Conservation (phyloP, 148 eudicot genomes). For the Nyssa sinensis region DNA sequence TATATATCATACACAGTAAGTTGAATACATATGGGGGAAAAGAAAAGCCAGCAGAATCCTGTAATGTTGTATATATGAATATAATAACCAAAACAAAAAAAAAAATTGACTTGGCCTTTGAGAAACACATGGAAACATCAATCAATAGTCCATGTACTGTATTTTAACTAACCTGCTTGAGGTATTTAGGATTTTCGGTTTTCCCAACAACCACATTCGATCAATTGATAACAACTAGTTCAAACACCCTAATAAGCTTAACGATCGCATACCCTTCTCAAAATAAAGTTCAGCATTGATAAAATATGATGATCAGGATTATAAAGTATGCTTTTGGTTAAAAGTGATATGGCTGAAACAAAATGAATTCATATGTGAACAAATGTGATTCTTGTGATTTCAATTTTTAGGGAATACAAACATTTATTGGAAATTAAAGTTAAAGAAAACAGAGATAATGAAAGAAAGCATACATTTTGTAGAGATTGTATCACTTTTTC, state of each 20-base stretch:
- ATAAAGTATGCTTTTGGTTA: neutral
- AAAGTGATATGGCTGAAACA: neutral
- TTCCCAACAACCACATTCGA: neutral
- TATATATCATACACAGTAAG: no score
- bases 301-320: neutral
- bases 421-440: neutral
- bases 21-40: neutral
- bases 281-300: neutral
- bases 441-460: neutral
- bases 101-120: neutral
- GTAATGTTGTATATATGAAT: neutral
- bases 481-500: slow-evolving; percentile 94
- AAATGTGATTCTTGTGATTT: no score
- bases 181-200: neutral
- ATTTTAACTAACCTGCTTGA: neutral
- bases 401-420: neutral
- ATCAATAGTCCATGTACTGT: neutral
- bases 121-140: neutral
- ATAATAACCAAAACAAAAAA: neutral
- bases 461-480: slow-evolving; percentile 52
- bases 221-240: neutral
- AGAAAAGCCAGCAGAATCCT: neutral
- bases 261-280: neutral
- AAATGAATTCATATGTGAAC: neutral
- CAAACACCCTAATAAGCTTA: neutral